These are phyloP conservation scores for Fusarium sp. DNA, from an alignment of 2,329 filamentous ascomycete genomes.

Conservation along the genomic window DNA sequence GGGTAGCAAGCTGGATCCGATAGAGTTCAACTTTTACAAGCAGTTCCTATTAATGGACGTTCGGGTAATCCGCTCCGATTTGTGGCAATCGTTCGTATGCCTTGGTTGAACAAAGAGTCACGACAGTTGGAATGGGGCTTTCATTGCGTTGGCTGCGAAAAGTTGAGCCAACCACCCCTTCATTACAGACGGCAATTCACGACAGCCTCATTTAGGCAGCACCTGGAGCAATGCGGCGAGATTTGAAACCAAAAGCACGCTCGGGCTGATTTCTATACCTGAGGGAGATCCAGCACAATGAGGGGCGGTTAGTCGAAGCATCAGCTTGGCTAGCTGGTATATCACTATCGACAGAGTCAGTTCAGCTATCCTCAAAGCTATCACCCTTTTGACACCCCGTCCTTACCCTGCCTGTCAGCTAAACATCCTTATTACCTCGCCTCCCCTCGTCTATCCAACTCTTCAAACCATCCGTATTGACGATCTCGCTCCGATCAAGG, in stretches of 20 bases:
- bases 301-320: not conserved
- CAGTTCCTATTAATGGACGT: not conserved
- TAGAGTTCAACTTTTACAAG: not conserved
- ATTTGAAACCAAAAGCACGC: not conserved
- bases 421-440: not conserved
- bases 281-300: no score
- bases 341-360: not conserved
- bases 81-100: not conserved
- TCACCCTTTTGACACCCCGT: not conserved
- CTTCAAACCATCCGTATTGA: conserved; percentile 47
- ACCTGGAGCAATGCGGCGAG: not conserved
- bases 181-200: not conserved
- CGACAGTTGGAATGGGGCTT: not conserved
- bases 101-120: not conserved
- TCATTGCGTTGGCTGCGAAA: not conserved
- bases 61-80: not conserved
- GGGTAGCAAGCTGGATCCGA: not conserved
- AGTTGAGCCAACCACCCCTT: not conserved
- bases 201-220: not conserved
- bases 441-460: conserved; percentile 45
- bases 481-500: conserved; percentile 48
- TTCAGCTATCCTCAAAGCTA: not conserved
- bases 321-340: not conserved
- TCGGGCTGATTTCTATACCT: not conserved
- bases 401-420: not conserved